Conservation (phyloP, 148 eudicot genomes). For the Rhododendron henanense region DNA sequence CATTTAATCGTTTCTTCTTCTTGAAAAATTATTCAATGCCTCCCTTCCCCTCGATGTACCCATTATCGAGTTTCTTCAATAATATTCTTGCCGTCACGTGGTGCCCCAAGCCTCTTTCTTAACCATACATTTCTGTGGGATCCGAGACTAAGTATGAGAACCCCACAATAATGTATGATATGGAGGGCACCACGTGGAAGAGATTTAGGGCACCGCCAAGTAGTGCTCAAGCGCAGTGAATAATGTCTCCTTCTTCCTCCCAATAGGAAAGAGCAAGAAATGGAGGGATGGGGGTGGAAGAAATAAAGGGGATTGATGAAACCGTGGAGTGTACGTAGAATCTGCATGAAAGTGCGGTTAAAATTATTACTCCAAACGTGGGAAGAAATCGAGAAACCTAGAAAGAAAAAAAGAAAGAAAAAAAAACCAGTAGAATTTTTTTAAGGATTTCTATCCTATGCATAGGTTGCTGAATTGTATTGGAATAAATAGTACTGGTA, state of each 20-base stretch:
- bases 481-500: not conserved
- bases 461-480: not conserved
- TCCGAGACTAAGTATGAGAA: too few relatives aligned
- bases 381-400: constrained; percentile 10
- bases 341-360: constrained; percentile 19
- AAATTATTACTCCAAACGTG: not conserved
- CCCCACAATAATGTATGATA: too few relatives aligned
- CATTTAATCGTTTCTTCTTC: not conserved
- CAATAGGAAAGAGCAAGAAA: not conserved
- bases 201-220: too few relatives aligned
- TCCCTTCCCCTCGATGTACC: too few relatives aligned
- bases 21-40: too few relatives aligned
- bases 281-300: not conserved
- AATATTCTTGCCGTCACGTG: too few relatives aligned
- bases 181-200: too few relatives aligned
- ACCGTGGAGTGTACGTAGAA: constrained; percentile 14
- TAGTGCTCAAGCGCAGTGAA: too few relatives aligned
- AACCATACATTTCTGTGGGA: too few relatives aligned
- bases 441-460: not conserved
- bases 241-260: not conserved
- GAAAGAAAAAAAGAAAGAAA: not conserved
- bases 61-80: too few relatives aligned
- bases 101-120: too few relatives aligned
- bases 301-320: not conserved
- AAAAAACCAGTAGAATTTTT: not conserved